A percentile compares a stretch with the other conserved stretches of the same genome.
Conservation (phyloP, 164 flowering plant species). For the Aristolochia californica region DNA sequence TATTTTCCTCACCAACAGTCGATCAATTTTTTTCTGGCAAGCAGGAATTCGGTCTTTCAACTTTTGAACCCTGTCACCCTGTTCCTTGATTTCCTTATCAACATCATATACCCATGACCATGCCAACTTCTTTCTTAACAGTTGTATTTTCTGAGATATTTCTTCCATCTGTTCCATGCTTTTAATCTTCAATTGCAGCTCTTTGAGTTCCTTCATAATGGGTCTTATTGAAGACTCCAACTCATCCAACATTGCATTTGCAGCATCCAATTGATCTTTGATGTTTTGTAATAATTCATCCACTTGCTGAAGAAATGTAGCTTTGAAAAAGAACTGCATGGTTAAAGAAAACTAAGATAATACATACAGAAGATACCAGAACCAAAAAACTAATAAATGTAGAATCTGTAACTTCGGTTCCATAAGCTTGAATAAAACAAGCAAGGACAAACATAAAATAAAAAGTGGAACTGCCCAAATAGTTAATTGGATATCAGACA, state of each 20-base stretch:
- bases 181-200: too few relatives aligned
- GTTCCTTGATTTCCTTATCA: constrained; percentile 45
- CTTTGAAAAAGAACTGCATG: constrained; percentile 82
- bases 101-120: constrained; percentile 84
- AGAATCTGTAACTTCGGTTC: constrained; percentile 5
- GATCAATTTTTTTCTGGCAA: constrained; percentile 67
- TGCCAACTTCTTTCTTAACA: constrained; percentile 67
- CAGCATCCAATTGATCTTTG: constrained; percentile 32
- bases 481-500: too few relatives aligned
- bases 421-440: too few relatives aligned
- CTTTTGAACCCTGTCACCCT: constrained; percentile 41
- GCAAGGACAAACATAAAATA: background rate
- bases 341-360: too few relatives aligned
- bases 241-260: constrained; percentile 42
- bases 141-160: constrained; percentile 53
- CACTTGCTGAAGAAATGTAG: constrained; percentile 75
- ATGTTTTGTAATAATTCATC: constrained; percentile 47
- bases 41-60: constrained; percentile 61
- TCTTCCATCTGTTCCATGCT: constrained; percentile 48
- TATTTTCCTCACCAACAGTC: constrained; percentile 34
- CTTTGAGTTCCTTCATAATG: constrained; percentile 15
- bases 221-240: constrained; percentile 64
- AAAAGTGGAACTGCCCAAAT: too few relatives aligned
- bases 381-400: too few relatives aligned
- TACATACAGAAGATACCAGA: too few relatives aligned